These are phyloP conservation scores for Coleophoma eucalyptorum DNA, from an alignment of 2,329 filamentous ascomycete species.

Conservation along the genomic window DNA sequence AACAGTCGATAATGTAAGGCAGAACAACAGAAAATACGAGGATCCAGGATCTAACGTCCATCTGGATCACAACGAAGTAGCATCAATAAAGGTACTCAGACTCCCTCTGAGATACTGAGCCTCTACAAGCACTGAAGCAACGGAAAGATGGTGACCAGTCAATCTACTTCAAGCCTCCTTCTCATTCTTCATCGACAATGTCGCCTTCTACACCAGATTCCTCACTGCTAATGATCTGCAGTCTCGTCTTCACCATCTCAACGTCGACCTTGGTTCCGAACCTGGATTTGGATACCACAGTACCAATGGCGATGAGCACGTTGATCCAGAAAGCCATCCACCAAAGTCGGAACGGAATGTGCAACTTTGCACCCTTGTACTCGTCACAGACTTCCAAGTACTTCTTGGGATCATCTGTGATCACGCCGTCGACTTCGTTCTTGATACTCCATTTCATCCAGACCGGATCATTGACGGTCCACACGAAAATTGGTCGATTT, in stretches of 20 bases:
- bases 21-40: no score
- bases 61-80: no score
- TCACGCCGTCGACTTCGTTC: constrained; percentile 68
- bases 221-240: neutral
- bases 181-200: neutral
- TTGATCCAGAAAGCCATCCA: constrained; percentile 12
- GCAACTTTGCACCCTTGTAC: constrained; percentile 20
- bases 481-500: constrained; percentile 64
- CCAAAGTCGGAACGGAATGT: constrained; percentile 10
- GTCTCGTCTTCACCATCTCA: neutral
- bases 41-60: no score
- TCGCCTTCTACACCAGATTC: neutral
- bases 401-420: constrained; percentile 76
- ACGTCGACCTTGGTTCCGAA: constrained; percentile 12
- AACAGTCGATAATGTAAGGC: no score
- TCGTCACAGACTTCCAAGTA: constrained; percentile 57
- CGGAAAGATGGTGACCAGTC: neutral
- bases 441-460: constrained; percentile 80
- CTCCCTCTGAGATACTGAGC: no score
- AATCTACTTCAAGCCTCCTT: neutral
- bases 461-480: constrained; percentile 80
- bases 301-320: constrained; percentile 14
- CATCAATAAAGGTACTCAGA: no score
- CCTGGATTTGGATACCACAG: constrained; percentile 14
- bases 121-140: no score